Base-by-base conservation (phyloP, 1,139 yeast genomes). In the Saccharomyces hybrid region DNA sequence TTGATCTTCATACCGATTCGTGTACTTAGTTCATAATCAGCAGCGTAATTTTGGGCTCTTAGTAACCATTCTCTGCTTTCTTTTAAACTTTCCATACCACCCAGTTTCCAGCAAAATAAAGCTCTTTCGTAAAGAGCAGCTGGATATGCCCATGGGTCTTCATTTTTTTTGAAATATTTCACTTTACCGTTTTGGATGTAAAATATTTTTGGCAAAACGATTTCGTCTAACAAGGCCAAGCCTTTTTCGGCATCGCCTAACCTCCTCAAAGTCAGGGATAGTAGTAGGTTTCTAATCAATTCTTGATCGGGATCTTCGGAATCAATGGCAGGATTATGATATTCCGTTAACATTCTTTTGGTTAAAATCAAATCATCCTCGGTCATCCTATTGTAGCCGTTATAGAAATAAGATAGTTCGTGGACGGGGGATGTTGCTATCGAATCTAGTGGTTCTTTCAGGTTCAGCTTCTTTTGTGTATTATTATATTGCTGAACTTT, bases 21-120 rank as follows among this genome's bases (percentile, higher is more conserved):
- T 21, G 96, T 88, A 71, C 96, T 89, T 66, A 91, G 77, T 69
- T 91, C 98, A 70, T 89, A 91, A 70, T 91, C 98, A 49, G 88
- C 96, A 24, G 93, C 85, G 66, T 88, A 90, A 48, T 74, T 73
- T 59, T 83, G 84, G 0, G 96, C 91, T 62, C 82, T 79, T 55
- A 77, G 79, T 56, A 93, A 73, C 90, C 96, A 90, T 44, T 77
- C 77, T 64, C 79, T 79, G 51, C 88, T 78, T 55, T 84, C 88
- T n/a, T 71, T 68, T 34, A 78, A 66, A 1, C 83, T 81, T 8
- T 74, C 74, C 57, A 74, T 69, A 1, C 89, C 88, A n/a, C 78
- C 68, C 55, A 78, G 66, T 56, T 79, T 76, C 98, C 98, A 93
- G 50, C 82, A 81, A 68, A 88, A 88, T 65, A 89, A 79, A 0